Evolutionary conservation across 371 early-diverging fungal genomes (phyloP).

Genomic region (Lichtheimia ramosa): DNA sequence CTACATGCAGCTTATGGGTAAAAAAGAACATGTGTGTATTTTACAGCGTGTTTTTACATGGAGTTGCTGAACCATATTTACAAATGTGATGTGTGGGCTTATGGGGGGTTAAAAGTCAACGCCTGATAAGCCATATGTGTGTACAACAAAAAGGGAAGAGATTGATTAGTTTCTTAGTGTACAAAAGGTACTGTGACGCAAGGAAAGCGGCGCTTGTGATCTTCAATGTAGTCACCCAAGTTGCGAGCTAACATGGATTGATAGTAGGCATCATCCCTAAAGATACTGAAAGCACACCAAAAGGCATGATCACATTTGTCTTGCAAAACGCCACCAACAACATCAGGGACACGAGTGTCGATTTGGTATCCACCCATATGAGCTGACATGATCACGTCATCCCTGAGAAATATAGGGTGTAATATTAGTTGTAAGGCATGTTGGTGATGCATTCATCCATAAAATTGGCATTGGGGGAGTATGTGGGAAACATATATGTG

Average conservation of each 20-base stretch:
- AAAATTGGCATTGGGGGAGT: neutral
- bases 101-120: neutral
- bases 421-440: neutral
- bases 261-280: conserved; percentile 22
- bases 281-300: conserved; percentile 29
- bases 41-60: conserved; percentile 22
- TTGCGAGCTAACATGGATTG: conserved; percentile 17
- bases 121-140: neutral
- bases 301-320: conserved; percentile 35
- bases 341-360: conserved; percentile 18
- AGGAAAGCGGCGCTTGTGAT: conserved; percentile 13
- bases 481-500: neutral
- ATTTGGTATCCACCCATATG: conserved; percentile 27
- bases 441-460: too few relatives aligned
- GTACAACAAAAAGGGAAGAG: neutral
- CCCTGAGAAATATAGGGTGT: conserved; percentile 12
- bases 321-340: conserved; percentile 29
- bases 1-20: neutral
- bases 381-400: conserved; percentile 27
- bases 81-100: too few relatives aligned
- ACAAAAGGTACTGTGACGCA: conserved; percentile 16
- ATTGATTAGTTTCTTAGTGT: neutral
- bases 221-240: conserved; percentile 16
- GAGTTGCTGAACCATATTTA: conserved; percentile 17
- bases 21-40: neutral